Base-by-base conservation (phyloP, 352 stramenopile species). In the Phytophthora sojae region DNA sequence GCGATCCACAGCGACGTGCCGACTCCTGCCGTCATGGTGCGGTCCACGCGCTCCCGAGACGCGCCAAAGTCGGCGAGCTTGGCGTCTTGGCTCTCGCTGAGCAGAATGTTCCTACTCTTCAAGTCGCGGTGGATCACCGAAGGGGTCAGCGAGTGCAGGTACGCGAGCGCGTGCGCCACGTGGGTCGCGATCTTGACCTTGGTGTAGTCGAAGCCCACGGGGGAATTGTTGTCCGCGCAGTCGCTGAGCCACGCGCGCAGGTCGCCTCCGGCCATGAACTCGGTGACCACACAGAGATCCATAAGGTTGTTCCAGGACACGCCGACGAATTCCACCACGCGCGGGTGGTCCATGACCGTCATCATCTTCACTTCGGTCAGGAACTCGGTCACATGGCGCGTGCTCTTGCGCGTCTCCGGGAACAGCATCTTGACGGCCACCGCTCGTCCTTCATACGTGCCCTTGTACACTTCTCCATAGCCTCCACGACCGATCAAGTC, bases 221-320 rank as follows among this genome's bases (percentile, higher is more conserved):
- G 71, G 7, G 26, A 26, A 5, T 60, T 17, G 1, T 73, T 69
- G 15, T 79, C 65, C 4, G 76, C 69, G 4, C 75, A 79, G 15
- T 71, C 61, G 39, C 65, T 65, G 2, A 92, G 67, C 64, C 86
- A 76, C 8, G 68, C 67, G 15, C 80, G 73, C 42, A 92, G 62
- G 54, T 92, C 79, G 12, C 84, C 84, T 39, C 84, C 84, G 35
- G 75, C 73, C 81, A 92, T 88, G 69, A 76, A 90, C 59, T 92
- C 82, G 5, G 79, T 86, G 6, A 92, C 65, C 3, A 89, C 79
- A 47, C 79, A 81, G n/a, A 90, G 61, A 17, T 92, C 84, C 32
- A 76, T 71, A 12, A 90, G 68, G 25, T 76, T 76, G 44, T 88
- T 80, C 84, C 84, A 92, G 1, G 75, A 78, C 12, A 90, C 80